Base-by-base conservation (phyloP, 148 eudicot species). In the Drosera capensis region DNA sequence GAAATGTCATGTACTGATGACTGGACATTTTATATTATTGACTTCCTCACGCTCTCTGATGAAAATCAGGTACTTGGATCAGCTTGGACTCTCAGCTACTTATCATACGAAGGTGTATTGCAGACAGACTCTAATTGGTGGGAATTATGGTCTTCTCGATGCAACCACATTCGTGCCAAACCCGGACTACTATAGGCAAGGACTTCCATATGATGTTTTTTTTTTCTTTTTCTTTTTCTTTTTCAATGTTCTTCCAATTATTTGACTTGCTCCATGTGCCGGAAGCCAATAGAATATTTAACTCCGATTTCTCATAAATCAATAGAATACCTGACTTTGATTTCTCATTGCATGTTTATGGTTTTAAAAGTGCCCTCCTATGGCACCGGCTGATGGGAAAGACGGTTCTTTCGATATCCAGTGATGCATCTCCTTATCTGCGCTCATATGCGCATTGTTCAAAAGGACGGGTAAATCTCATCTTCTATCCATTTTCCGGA, bases 311-410 rank as follows among this genome's bases (percentile, higher is more conserved):
- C n/a, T n/a, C n/a, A n/a, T n/a, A n/a, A n/a, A n/a, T n/a, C n/a
- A n/a, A n/a, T n/a, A n/a, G n/a, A n/a, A n/a, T n/a, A n/a, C n/a
- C n/a, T n/a, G n/a, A n/a, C n/a, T n/a, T n/a, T n/a, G 16, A 21
- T 46, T 47, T 47, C 54, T 18, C 0, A 14, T 38, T 37, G 5
- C 19, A 42, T 43, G 43, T 7, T 48, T 17, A 24, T 4, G 8
- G 23, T 7, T 43, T 14, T 14, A 7, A 48, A 60, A 87, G 96
- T 53, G 96, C 94, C 20, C 90, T 87, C 53, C 53, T 87, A 43
- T 87, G 86, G 86, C 74, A 71, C 57, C 74, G 62, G 25, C 70
- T 87, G 45, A 87, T 87, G 96, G 94, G 96, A 57, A 71, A 56
- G 58, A 68, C 59, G 66, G 94, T 87, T 42, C 88, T 87, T 53